These are phyloP conservation scores for Echinochloa phyllopogon DNA, from an alignment of 176 grass and related monocot species.

Conservation along the genomic window DNA sequence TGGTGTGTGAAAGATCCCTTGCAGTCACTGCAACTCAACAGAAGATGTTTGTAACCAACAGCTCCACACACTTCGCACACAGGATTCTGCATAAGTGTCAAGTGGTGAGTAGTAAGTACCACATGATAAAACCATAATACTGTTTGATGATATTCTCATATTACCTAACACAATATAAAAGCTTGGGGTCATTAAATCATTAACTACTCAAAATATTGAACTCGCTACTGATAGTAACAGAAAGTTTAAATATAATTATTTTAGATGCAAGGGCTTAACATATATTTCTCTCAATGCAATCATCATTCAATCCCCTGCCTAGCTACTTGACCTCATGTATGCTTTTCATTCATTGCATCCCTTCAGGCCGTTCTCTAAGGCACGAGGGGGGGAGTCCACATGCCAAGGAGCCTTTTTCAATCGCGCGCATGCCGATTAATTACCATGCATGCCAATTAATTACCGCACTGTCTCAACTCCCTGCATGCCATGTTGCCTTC, in stretches of 20 bases:
- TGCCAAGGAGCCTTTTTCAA: no score
- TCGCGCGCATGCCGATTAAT: no score
- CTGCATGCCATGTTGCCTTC: no score
- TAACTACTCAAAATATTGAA: not conserved
- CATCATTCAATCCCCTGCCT: not conserved
- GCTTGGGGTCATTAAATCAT: not conserved
- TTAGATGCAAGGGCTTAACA: not conserved
- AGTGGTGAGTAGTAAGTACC: not conserved
- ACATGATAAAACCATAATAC: not conserved
- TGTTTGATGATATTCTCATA: not conserved
- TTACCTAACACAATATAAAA: not conserved
- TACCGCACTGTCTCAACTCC: no score
- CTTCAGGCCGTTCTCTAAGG: no score
- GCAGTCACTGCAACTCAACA: conserved; percentile 42
- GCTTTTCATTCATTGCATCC: not conserved
- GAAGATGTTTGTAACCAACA: conserved; percentile 38
- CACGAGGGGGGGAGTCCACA: no score
- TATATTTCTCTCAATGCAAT: not conserved
- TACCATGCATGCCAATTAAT: no score
- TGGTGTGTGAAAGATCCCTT: conserved; percentile 10
- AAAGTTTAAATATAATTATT: not conserved
- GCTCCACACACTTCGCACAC: conserved; percentile 46
- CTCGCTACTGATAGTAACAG: not conserved
- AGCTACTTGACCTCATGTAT: not conserved
- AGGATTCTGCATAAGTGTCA: conserved; percentile 36